A percentile compares a stretch with the other conserved stretches of the same genome.
Evolutionary conservation across 1,284 basidiomycete species (phyloP).

Genomic region (Cronartium quercuum): DNA sequence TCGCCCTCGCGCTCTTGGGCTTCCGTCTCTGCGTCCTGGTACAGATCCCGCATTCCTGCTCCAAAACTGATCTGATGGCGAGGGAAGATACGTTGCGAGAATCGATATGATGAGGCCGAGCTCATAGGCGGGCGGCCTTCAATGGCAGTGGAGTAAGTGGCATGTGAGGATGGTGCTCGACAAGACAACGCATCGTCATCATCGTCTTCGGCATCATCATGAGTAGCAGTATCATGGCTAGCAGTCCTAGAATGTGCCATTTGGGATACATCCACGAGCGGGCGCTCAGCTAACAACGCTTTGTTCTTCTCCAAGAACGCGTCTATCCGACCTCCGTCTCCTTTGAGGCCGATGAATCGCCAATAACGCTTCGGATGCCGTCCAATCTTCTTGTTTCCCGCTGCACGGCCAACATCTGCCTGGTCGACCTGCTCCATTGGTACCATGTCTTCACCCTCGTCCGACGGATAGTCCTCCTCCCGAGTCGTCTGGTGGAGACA

Average conservation of each 20-base stretch:
- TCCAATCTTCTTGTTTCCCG: conserved; percentile 41
- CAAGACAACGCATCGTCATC: conserved; percentile 26
- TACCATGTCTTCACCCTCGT: conserved; percentile 46
- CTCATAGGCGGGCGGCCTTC: conserved; percentile 10
- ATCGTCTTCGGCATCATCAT: conserved; percentile 17
- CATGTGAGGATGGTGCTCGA: conserved; percentile 32
- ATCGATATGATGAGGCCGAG: conserved; percentile 22
- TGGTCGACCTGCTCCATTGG: conserved; percentile 47
- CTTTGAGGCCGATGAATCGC: conserved; percentile 50
- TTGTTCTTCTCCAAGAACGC: conserved; percentile 36
- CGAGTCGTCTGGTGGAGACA: conserved; percentile 44
- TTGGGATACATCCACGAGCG: neutral
- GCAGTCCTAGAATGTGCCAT: neutral
- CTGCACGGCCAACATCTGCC: conserved; percentile 9
- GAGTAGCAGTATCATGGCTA: neutral
- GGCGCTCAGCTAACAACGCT: conserved; percentile 4
- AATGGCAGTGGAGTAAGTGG: conserved; percentile 29
- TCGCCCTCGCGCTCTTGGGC: conserved; percentile 35
- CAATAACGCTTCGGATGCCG: conserved; percentile 49
- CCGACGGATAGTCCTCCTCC: conserved; percentile 4
- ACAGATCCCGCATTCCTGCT: conserved; percentile 34
- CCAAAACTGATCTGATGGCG: conserved; percentile 38
- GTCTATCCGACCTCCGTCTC: conserved; percentile 38
- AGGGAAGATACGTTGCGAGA: conserved; percentile 35
- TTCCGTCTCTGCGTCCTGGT: conserved; percentile 35